A percentile compares a stretch with the other conserved stretches of the same genome.
These are phyloP conservation scores for Fraxinus excelsior DNA, from an alignment of 257 asterid genomes.

Conservation along the genomic window DNA sequence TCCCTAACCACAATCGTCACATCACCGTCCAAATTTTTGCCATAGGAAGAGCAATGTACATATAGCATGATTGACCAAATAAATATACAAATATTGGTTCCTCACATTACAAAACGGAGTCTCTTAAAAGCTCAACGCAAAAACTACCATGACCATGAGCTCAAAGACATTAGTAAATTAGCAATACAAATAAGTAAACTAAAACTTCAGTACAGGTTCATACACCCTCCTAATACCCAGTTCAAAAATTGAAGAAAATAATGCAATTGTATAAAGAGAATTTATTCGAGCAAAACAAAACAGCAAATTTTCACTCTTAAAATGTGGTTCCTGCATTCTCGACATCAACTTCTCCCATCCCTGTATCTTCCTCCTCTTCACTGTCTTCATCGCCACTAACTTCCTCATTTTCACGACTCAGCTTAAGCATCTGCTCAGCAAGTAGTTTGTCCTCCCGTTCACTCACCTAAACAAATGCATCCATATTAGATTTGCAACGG, in stretches of 20 bases:
- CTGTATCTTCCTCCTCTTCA: constrained; percentile 95
- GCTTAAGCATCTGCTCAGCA: constrained; percentile 77
- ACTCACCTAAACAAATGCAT: constrained; percentile 66
- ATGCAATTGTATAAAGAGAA: constrained; percentile 16
- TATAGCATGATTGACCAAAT: too few relatives aligned
- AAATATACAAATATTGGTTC: neutral
- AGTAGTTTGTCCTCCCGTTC: constrained; percentile 91
- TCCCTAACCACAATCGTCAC: too few relatives aligned
- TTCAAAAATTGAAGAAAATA: too few relatives aligned
- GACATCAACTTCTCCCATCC: constrained; percentile 88
- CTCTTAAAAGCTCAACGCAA: too few relatives aligned
- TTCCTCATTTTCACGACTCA: constrained; percentile 74
- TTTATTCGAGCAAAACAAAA: neutral
- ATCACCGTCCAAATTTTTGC: too few relatives aligned
- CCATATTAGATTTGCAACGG: constrained; percentile 7
- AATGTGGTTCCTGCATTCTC: constrained; percentile 54
- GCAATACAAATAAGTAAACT: neutral
- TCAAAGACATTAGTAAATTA: neutral
- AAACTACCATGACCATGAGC: neutral
- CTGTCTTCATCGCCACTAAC: constrained; percentile 85
- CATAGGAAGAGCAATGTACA: too few relatives aligned
- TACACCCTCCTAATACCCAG: neutral
- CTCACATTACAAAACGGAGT: too few relatives aligned
- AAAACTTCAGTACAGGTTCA: neutral
- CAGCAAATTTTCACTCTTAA: constrained; percentile 28